Percentiles rank a stretch among this genome's conserved stretches.
Conservation (phyloP, 2,329 filamentous ascomycete genomes). For the Raffaelea arxii region DNA sequence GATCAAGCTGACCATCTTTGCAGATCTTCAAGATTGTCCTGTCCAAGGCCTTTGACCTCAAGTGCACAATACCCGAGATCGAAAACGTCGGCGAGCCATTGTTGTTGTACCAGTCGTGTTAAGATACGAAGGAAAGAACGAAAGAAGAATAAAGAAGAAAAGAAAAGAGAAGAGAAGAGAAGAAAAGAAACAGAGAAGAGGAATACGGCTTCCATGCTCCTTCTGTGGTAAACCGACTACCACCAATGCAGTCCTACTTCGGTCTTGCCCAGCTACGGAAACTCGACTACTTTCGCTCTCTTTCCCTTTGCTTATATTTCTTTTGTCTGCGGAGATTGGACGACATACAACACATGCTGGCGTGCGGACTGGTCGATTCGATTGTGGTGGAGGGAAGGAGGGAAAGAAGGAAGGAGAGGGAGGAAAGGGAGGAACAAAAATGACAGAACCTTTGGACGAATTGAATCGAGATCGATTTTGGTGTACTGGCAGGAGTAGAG, state of each 20-base stretch:
- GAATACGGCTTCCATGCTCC: not conserved
- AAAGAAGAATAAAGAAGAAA: not conserved
- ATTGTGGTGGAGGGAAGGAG: too few species aligned
- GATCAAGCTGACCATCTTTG: conserved; percentile 6
- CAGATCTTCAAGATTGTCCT: conserved; percentile 99
- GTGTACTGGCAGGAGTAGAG: too few species aligned
- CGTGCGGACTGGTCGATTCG: too few species aligned
- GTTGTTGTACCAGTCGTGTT: conserved; percentile 71
- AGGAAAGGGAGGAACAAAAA: not conserved
- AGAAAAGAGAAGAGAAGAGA: not conserved
- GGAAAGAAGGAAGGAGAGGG: not conserved
- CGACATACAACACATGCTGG: too few species aligned
- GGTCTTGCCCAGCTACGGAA: too few species aligned
- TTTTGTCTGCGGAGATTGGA: too few species aligned
- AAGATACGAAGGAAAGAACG: not conserved
- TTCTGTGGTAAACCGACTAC: too few species aligned
- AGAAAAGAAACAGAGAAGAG: not conserved
- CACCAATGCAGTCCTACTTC: too few species aligned
- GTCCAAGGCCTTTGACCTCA: conserved; percentile 96
- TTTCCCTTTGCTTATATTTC: too few species aligned
- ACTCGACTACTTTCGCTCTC: too few species aligned
- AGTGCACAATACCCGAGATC: conserved; percentile 98
- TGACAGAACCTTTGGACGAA: not conserved
- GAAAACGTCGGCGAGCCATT: conserved; percentile 95
- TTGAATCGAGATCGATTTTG: too few species aligned